phyloP scores from a whole-genome alignment of 2,329 filamentous ascomycete species.

The Pseudogymnoascus sp. region DNA sequence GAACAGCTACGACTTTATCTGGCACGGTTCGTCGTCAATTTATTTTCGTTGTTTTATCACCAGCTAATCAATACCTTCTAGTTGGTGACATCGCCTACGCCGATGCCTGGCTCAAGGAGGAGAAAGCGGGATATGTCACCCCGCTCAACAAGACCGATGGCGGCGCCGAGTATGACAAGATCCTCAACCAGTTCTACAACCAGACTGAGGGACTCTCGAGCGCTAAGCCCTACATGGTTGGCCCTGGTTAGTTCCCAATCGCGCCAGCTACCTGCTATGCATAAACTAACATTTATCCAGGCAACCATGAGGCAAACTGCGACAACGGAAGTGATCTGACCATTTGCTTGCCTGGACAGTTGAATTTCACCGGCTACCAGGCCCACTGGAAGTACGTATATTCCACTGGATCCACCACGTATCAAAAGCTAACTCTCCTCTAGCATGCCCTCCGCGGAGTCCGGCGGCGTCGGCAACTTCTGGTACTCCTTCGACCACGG shows the following conservation, averaged over 20 bases:
- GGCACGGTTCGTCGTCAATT: neutral
- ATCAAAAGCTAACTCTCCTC: slow-evolving; percentile 38
- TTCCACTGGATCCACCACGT: slow-evolving; percentile 12
- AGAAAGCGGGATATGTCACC: neutral
- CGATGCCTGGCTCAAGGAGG: slow-evolving; percentile 45
- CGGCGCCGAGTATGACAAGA: slow-evolving; percentile 40
- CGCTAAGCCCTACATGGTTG: slow-evolving; percentile 50
- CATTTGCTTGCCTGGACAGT: slow-evolving; percentile 46
- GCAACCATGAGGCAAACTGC: slow-evolving; percentile 54
- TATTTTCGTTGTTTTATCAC: neutral
- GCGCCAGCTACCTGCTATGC: slow-evolving; percentile 32
- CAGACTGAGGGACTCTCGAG: slow-evolving; percentile 47
- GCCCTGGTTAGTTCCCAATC: slow-evolving; percentile 14
- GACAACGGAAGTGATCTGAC: slow-evolving; percentile 37
- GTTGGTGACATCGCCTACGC: slow-evolving; percentile 48
- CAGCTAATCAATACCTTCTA: neutral
- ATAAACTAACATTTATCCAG: slow-evolving; percentile 42
- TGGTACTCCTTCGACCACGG: slow-evolving; percentile 49
- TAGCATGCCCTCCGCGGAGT: slow-evolving; percentile 42
- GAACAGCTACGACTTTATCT: neutral
- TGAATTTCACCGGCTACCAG: slow-evolving; percentile 51
- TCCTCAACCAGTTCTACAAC: slow-evolving; percentile 50
- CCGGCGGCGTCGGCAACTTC: slow-evolving; percentile 43
- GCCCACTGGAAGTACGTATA: slow-evolving; percentile 25
- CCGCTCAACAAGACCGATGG: neutral